These are phyloP conservation scores for Fusarium redolens DNA, from an alignment of 2,329 filamentous ascomycete species.

Conservation along the genomic window DNA sequence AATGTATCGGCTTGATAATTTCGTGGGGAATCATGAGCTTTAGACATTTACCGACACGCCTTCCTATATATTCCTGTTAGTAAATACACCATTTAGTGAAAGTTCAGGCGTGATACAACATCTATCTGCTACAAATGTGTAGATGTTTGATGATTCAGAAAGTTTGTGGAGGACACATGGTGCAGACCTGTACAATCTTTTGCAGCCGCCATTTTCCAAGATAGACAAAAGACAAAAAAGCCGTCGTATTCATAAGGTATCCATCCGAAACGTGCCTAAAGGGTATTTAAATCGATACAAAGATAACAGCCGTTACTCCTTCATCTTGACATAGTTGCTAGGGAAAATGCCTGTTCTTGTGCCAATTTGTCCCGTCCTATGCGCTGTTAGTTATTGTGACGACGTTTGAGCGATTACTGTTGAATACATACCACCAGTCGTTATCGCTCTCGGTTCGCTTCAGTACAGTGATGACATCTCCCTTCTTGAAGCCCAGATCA, in stretches of 20 bases:
- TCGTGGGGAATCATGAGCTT: neutral
- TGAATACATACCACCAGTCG: slow-evolving; percentile 84
- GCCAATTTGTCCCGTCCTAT: slow-evolving; percentile 88
- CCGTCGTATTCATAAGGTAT: slow-evolving; percentile 8
- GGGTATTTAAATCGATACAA: slow-evolving; percentile 39
- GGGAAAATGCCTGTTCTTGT: slow-evolving; percentile 92
- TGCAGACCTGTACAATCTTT: slow-evolving; percentile 1
- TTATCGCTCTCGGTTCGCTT: slow-evolving; percentile 95
- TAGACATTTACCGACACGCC: neutral
- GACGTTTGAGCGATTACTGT: neutral
- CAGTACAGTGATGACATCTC: slow-evolving; percentile 92
- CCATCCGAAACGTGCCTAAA: slow-evolving; percentile 30
- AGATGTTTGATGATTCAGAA: neutral
- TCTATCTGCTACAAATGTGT: neutral
- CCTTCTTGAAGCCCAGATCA: slow-evolving; percentile 96
- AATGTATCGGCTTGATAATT: neutral
- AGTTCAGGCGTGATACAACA: neutral
- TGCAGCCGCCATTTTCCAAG: neutral
- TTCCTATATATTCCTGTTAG: neutral
- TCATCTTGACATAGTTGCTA: slow-evolving; percentile 80
- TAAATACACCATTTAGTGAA: neutral
- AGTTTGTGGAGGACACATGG: neutral
- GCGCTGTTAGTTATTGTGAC: neutral
- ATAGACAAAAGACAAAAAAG: slow-evolving; percentile 12
- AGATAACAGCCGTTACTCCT: slow-evolving; percentile 53